Percentiles rank a stretch among this genome's conserved stretches.
Conservation (phyloP, 192 early-diverging fungal species). For the Coemansia sp. region DNA sequence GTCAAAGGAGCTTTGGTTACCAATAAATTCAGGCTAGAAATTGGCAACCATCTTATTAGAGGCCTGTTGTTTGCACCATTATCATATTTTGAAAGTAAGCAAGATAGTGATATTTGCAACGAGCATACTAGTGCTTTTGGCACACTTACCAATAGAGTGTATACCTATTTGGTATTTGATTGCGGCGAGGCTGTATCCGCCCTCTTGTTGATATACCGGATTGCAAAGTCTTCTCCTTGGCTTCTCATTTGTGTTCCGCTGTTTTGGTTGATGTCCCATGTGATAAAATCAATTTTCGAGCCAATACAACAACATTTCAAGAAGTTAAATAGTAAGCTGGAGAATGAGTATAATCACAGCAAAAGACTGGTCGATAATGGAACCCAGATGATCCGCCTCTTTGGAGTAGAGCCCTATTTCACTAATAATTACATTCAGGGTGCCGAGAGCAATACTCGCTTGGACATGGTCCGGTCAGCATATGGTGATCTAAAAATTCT, state of each 20-base stretch:
- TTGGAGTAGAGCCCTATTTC: conserved; percentile 60
- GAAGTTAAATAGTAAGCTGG: not conserved
- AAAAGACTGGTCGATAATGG: not conserved
- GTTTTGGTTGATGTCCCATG: not conserved
- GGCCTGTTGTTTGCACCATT: not conserved
- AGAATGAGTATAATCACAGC: not conserved
- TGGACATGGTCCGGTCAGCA: not conserved
- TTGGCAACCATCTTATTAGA: not conserved
- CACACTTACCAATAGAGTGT: not conserved
- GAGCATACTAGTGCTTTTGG: not conserved
- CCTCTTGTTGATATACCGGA: not conserved
- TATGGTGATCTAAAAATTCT: not conserved
- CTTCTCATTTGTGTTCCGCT: not conserved
- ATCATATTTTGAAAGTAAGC: conserved; percentile 4
- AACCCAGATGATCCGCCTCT: conserved; percentile 66
- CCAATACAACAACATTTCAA: not conserved
- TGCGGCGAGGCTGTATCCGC: not conserved
- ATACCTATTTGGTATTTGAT: not conserved
- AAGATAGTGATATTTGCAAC: not conserved
- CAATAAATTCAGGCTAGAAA: not conserved
- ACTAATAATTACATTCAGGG: conserved; percentile 50
- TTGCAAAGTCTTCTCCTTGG: not conserved
- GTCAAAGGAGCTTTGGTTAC: not conserved
- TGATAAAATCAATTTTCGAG: not conserved
- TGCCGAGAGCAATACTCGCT: conserved; percentile 63